A percentile compares a stretch with the other conserved stretches of the same genome.
These are phyloP conservation scores for Tubosaeta sp. DNA, from an alignment of 768 basidiomycete species.

Conservation along the genomic window DNA sequence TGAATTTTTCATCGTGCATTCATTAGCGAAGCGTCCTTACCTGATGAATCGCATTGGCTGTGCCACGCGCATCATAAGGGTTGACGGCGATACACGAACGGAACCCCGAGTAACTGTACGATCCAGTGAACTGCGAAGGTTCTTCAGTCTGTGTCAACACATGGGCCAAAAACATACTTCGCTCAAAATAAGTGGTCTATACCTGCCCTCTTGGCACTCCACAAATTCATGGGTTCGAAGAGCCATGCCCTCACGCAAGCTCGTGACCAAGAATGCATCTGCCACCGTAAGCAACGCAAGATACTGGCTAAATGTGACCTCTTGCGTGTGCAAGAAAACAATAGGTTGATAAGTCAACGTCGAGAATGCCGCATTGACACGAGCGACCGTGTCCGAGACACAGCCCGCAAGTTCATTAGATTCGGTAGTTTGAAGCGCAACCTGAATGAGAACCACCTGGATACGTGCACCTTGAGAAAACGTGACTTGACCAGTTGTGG, in stretches of 20 bases:
- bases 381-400: slow-evolving; percentile 67
- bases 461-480: background rate
- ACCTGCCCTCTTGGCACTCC: slow-evolving; percentile 71
- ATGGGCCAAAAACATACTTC: slow-evolving; percentile 45
- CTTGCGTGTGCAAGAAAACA: slow-evolving; percentile 80
- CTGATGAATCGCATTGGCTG: slow-evolving; percentile 72
- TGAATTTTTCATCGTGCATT: slow-evolving; percentile 4
- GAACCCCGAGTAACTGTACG: slow-evolving; percentile 84
- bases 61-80: slow-evolving; percentile 82
- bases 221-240: slow-evolving; percentile 77
- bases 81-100: slow-evolving; percentile 83
- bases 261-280: slow-evolving; percentile 82
- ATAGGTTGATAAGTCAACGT: slow-evolving; percentile 85
- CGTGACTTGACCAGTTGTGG: background rate
- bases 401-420: slow-evolving; percentile 70
- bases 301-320: slow-evolving; percentile 83
- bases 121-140: slow-evolving; percentile 66
- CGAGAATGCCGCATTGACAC: slow-evolving; percentile 80
- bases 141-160: background rate
- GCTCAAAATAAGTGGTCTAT: slow-evolving; percentile 71
- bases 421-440: slow-evolving; percentile 79
- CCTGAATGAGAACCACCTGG: slow-evolving; percentile 79
- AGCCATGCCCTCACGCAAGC: slow-evolving; percentile 86
- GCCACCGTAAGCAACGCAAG: slow-evolving; percentile 76
- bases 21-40: slow-evolving; percentile 3